These are phyloP conservation scores for Acmispon strigosus DNA, from an alignment of 306 rosid species.

Conservation along the genomic window DNA sequence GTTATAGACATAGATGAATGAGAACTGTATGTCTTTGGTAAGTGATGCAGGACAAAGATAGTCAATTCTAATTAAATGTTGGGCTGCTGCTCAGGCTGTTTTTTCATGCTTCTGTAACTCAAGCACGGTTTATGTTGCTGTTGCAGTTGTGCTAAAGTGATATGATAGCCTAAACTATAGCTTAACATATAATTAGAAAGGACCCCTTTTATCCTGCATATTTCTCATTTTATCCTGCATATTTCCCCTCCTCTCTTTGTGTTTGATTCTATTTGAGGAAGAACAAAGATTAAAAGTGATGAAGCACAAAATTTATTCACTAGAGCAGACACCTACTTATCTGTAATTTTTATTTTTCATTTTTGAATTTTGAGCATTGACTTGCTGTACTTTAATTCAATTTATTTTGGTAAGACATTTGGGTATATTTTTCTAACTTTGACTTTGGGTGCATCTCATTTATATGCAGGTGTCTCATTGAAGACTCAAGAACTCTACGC, in stretches of 20 bases:
- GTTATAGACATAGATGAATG: not conserved
- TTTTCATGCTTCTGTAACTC: not conserved
- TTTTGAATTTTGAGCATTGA: not conserved
- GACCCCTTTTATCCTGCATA: not conserved
- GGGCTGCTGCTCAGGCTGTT: not conserved
- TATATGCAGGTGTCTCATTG: conserved; percentile 65
- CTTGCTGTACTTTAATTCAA: not conserved
- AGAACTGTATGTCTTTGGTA: not conserved
- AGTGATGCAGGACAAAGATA: too few species aligned
- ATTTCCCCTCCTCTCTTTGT: not conserved
- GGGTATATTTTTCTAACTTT: not conserved
- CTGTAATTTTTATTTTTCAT: not conserved
- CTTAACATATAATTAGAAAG: not conserved
- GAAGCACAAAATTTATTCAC: not conserved
- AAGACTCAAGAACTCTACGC: conserved; percentile 94
- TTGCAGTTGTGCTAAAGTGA: too few species aligned
- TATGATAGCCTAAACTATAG: too few species aligned
- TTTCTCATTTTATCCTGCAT: too few species aligned
- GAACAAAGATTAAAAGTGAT: not conserved
- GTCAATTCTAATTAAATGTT: not conserved
- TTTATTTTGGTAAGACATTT: not conserved
- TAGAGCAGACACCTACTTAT: not conserved
- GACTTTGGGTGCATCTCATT: conserved; percentile 11
- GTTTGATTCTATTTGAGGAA: not conserved
- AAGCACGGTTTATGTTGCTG: too few species aligned